Evolutionary conservation across 192 early-diverging fungal genomes (phyloP), one percentile per base, ranked within the genome.

Genomic region (Glomus cerebriforme): DNA sequence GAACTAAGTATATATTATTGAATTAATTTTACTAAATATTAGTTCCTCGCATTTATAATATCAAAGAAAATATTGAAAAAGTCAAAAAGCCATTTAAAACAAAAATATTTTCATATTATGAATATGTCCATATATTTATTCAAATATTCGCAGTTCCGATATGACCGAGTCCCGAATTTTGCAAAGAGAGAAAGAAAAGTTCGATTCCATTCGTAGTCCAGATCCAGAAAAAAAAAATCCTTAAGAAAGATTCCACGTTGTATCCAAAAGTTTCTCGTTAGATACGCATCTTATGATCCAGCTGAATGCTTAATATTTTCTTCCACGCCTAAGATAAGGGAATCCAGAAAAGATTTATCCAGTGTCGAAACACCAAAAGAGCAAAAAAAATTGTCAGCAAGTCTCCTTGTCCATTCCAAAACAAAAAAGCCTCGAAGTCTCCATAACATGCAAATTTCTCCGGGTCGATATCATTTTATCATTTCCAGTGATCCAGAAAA

Each of bases 331-430:
- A 69, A 19, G 67, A 69, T 19, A 69, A 34, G 34, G 39, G 19
- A 34, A 35, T 69, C 67, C 67, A 35, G 67, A 35, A 27, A 69
- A 35, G 22, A 69, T 69, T 8, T 29, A 69, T 69, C 67, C 67
- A 69, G 67, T 69, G 35, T 34, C 67, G 17, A 35, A 35, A 34
- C 19, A 69, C 31, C 67, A 69, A 69, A 69, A 69, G 67, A 69
- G 67, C 67, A 69, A 69, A 69, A 69, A 69, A 69, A 35, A 69
- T 34, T 69, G 67, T 69, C 29, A 69, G 67, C 70, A 72, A 49
- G 27, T 69, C 32, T 69, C 67, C 67, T 69, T 72, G 45, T 63
- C 26, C 27, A 15, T 63, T 27, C 35, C 37, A 37, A 69, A 69
- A 69, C 5, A 69, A 69, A 69, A 43, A 43, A 39, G 9, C 13